A percentile compares a stretch with the other conserved stretches of the same genome.
phyloP scores from a whole-genome alignment of 257 asterid genomes.

The Haberlea rhodopensis region DNA sequence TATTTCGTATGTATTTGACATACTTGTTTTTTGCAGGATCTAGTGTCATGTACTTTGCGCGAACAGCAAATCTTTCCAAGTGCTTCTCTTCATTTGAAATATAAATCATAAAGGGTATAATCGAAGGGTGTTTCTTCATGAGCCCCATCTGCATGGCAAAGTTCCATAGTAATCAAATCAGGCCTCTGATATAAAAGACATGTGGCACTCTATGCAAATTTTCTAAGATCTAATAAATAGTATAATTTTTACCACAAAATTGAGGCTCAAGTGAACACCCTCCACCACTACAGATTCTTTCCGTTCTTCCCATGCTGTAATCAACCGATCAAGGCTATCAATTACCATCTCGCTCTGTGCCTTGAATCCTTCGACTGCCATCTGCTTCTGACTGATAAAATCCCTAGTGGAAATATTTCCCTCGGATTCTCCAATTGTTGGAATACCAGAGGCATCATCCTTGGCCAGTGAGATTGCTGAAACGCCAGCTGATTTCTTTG shows the following conservation, averaged over 20 bases:
- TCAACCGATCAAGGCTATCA: slow-evolving; percentile 94
- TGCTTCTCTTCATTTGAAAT: slow-evolving; percentile 93
- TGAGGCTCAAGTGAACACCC: slow-evolving; percentile 98
- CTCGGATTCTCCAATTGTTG: slow-evolving; percentile 41
- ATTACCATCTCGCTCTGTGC: slow-evolving; percentile 99
- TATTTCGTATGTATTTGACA: slow-evolving; percentile 85
- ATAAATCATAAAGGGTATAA: slow-evolving; percentile 92
- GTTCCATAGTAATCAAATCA: slow-evolving; percentile 22
- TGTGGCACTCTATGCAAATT: neutral
- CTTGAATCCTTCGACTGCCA: slow-evolving; percentile 97
- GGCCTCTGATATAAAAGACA: neutral
- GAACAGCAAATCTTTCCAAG: slow-evolving; percentile 96
- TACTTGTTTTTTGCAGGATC: slow-evolving; percentile 98
- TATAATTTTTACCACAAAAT: slow-evolving; percentile 76
- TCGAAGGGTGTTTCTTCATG: slow-evolving; percentile 98
- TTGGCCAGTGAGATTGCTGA: slow-evolving; percentile 46
- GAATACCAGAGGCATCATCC: slow-evolving; percentile 37
- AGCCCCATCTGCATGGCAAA: slow-evolving; percentile 85
- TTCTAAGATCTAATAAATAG: slow-evolving; percentile 2
- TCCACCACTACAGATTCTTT: slow-evolving; percentile 96
- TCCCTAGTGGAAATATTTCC: slow-evolving; percentile 48
- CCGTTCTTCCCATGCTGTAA: slow-evolving; percentile 95
- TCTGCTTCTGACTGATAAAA: slow-evolving; percentile 72
- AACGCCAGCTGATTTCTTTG: slow-evolving; percentile 61
- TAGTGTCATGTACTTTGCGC: slow-evolving; percentile 96